These are phyloP conservation scores for Boechera retrofracta DNA, from an alignment of 345 rosid genomes.

Conservation along the genomic window DNA sequence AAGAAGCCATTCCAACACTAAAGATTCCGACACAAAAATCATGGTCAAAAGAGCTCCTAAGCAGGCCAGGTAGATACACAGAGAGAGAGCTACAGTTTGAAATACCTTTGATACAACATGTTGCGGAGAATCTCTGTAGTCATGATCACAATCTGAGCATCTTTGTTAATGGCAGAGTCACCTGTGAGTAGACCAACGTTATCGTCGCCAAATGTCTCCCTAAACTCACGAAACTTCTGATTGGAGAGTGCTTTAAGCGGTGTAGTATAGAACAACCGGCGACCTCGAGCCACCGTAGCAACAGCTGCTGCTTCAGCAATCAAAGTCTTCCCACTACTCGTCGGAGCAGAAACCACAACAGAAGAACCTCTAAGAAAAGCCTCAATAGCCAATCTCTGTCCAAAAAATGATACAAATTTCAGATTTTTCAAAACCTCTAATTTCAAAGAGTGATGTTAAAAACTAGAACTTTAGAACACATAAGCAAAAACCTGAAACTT, in stretches of 20 bases:
- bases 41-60: background rate
- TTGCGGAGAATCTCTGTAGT: constrained; percentile 96
- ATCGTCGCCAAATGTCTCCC: constrained; percentile 89
- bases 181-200: constrained; percentile 96
- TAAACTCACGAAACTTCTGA: constrained; percentile 96
- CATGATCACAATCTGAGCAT: constrained; percentile 86
- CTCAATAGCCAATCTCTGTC: constrained; percentile 77
- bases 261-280: constrained; percentile 86
- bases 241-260: constrained; percentile 98
- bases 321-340: constrained; percentile 95
- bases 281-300: constrained; percentile 81
- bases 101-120: constrained; percentile 92
- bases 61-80: background rate
- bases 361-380: constrained; percentile 84
- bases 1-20: constrained; percentile 92
- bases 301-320: constrained; percentile 98
- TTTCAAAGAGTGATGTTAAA: background rate
- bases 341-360: constrained; percentile 96
- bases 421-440: background rate
- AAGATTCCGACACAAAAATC: background rate
- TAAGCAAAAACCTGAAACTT: constrained; percentile 76
- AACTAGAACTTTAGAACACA: background rate
- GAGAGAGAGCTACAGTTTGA: background rate
- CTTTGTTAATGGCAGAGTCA: constrained; percentile 83
- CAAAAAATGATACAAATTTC: constrained; percentile 13